Percentiles rank a stretch among this genome's conserved stretches.
These are phyloP conservation scores for Plasmodium falciparum DNA, from an alignment of 169 alveolate genomes.

Conservation along the genomic window DNA sequence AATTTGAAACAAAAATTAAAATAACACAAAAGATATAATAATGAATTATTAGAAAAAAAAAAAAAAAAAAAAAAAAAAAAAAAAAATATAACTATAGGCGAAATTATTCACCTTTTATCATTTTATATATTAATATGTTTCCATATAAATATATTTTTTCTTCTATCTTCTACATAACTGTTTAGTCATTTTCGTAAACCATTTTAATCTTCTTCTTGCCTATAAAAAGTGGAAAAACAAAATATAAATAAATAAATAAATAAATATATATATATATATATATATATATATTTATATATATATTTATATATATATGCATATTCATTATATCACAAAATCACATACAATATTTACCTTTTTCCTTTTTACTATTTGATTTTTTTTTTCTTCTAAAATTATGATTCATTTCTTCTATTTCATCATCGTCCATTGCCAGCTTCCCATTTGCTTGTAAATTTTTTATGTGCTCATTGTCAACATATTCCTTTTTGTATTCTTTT, in stretches of 20 bases:
- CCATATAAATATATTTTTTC: conserved; percentile 17
- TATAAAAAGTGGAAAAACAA: conserved; percentile 2
- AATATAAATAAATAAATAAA: neutral
- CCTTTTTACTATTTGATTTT: conserved; percentile 7
- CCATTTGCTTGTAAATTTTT: conserved; percentile 57
- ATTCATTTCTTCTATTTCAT: conserved; percentile 59
- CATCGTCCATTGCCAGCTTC: conserved; percentile 21
- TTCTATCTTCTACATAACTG: neutral
- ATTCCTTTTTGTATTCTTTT: conserved; percentile 26
- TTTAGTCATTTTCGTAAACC: conserved; percentile 16
- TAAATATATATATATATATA: neutral
- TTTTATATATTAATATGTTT: neutral
- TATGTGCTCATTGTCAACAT: conserved; percentile 55
- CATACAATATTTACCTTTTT: conserved; percentile 15
- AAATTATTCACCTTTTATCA: no score
- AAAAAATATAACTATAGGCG: no score
- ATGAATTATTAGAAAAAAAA: no score
- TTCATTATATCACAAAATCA: neutral
- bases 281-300: neutral
- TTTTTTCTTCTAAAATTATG: conserved; percentile 19
- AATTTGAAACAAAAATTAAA: no score
- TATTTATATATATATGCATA: neutral
- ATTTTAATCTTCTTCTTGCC: conserved; percentile 17
- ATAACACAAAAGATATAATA: no score
- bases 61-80: no score